These are phyloP conservation scores for Calonectria honghensis DNA, from an alignment of 2,329 filamentous ascomycete species.

Conservation along the genomic window DNA sequence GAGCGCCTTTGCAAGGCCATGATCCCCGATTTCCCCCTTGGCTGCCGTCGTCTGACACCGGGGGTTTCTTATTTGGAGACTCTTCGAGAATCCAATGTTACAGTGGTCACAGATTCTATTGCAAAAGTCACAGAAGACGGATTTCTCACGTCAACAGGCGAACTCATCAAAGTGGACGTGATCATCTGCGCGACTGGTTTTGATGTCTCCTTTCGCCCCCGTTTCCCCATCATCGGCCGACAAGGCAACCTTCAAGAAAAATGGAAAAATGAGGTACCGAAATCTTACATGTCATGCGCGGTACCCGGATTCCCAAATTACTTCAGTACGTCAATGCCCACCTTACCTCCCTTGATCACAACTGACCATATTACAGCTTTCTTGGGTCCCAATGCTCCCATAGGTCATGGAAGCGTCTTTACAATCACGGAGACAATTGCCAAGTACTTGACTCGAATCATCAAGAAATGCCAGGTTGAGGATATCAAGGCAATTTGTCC, in stretches of 20 bases:
- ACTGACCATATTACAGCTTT: slow-evolving; percentile 61
- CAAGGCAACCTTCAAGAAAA: slow-evolving; percentile 32
- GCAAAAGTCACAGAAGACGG: slow-evolving; percentile 15
- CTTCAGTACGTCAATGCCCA: slow-evolving; percentile 24
- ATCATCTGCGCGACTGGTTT: slow-evolving; percentile 38
- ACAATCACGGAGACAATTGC: slow-evolving; percentile 72
- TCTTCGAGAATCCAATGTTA: slow-evolving; percentile 28
- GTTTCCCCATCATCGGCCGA: slow-evolving; percentile 31
- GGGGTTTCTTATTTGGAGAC: slow-evolving; percentile 35
- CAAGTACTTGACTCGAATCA: slow-evolving; percentile 69
- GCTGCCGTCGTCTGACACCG: slow-evolving; percentile 39
- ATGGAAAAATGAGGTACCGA: slow-evolving; percentile 24
- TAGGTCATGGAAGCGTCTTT: slow-evolving; percentile 71
- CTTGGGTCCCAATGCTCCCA: slow-evolving; percentile 71
- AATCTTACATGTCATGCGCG: slow-evolving; percentile 39
- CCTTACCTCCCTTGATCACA: background rate
- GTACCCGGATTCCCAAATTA: slow-evolving; percentile 37
- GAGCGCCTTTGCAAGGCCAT: slow-evolving; percentile 34
- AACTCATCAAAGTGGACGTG: slow-evolving; percentile 32
- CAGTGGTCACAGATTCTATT: slow-evolving; percentile 28
- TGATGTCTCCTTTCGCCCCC: slow-evolving; percentile 37
- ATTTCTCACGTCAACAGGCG: slow-evolving; percentile 7
- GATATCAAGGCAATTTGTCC: slow-evolving; percentile 68
- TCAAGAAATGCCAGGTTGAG: slow-evolving; percentile 71
- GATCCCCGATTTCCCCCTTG: slow-evolving; percentile 37